A percentile compares a stretch with the other conserved stretches of the same genome.
Evolutionary conservation across 345 rosid genomes (phyloP).

Genomic region (Citrus cavaleriei): DNA sequence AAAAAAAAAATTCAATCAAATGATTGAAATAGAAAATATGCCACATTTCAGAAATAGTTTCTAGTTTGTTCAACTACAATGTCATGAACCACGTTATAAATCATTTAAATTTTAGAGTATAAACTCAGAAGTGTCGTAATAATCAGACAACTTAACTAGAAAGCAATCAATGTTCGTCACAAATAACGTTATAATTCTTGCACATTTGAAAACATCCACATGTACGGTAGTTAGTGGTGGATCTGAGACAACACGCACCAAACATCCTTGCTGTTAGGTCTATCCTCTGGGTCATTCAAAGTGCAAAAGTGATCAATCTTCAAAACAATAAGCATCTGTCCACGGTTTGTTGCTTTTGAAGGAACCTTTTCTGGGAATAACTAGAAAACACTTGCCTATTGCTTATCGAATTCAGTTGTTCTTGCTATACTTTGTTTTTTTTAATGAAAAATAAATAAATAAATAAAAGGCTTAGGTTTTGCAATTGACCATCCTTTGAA

Average conservation of each 20-base stretch:
- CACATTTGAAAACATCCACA: background rate
- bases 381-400: too few relatives aligned
- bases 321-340: constrained; percentile 63
- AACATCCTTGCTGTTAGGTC: constrained; percentile 25
- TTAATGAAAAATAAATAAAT: too few relatives aligned
- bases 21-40: too few relatives aligned
- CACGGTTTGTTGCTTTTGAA: too few relatives aligned
- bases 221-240: constrained; percentile 25
- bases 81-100: background rate
- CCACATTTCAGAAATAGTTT: background rate
- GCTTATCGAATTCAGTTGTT: too few relatives aligned
- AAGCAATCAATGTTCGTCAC: background rate
- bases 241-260: too few relatives aligned
- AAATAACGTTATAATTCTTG: background rate
- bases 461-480: too few relatives aligned
- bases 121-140: background rate
- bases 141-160: background rate
- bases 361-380: too few relatives aligned
- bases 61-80: background rate
- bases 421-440: too few relatives aligned
- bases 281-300: constrained; percentile 68
- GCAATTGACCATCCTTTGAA: too few relatives aligned
- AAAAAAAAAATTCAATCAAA: too few relatives aligned
- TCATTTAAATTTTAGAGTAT: background rate
- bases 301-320: constrained; percentile 83